Evolutionary conservation across 345 rosid genomes (phyloP), one percentile per base, ranked within the genome.

Genomic region (Syzygium aqueum): DNA sequence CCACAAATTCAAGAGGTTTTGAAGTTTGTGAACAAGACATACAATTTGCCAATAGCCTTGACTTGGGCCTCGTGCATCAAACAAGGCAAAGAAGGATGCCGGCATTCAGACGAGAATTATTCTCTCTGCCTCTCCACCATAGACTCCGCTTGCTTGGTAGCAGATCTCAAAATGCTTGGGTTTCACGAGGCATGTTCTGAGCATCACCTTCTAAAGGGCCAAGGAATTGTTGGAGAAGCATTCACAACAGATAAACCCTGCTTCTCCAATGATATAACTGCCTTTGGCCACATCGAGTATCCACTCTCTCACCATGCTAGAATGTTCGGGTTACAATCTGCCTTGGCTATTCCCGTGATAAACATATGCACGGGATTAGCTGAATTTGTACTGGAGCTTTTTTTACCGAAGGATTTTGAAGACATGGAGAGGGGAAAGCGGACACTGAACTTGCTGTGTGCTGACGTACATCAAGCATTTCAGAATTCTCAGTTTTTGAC

Each of bases 221-320:
- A 96, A 90, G 99, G 99, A 67, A 89, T 96, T 80, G 99, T 95
- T 33, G 99, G 99, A 86, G 91, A 88, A 92, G 97, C 97, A 54
- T 95, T 96, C 84, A 51, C 87, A 19, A 89, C 89, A 17, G 88
- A 89, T 87, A 93, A 93, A 86, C 94, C 93, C 84, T 94, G 94
- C 86, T 96, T 95, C 89, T 91, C 94, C 65, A 85, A 92, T 52
- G 93, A 96, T 85, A 87, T 96, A 85, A 90, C 96, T 50, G 89
- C 94, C 84, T 94, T 93, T 87, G 90, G 93, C 90, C 93, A 93
- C 93, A 93, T 95, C 5, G 91, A 92, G 52, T 97, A 97, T 89
- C 98, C 98, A 40, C 95, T 96, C 77, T 93, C 97, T 37, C 99
- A 97, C 92, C 95, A 95, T 85, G 93, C 93, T 52, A 88, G 86